A percentile compares a stretch with the other conserved stretches of the same genome.
These are phyloP conservation scores for Herpetospermum pedunculosum DNA, from an alignment of 306 rosid genomes.

Conservation along the genomic window DNA sequence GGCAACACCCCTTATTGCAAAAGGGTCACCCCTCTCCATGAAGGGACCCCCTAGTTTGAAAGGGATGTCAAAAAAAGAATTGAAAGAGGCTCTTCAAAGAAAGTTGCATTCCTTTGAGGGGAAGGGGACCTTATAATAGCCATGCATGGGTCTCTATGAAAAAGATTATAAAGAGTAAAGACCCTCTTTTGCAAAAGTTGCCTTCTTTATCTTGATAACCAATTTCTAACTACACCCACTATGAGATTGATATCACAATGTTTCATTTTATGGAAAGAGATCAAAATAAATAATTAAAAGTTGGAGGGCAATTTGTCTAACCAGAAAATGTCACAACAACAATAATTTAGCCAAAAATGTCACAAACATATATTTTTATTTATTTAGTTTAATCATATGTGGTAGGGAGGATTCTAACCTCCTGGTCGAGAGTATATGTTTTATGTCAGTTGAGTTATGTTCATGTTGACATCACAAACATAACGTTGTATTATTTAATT, in stretches of 20 bases:
- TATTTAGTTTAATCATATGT: no score
- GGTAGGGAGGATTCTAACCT: no score
- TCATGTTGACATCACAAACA: no score
- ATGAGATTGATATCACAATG: not conserved
- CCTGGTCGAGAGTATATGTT: no score
- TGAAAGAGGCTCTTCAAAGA: not conserved
- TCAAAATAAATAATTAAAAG: no score
- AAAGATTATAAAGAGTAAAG: not conserved
- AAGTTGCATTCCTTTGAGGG: conserved; percentile 3
- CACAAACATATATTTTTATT: no score
- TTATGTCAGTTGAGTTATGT: no score
- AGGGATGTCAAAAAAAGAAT: not conserved
- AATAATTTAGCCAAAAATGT: not conserved
- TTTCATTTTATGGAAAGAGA: not conserved
- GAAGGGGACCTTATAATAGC: not conserved
- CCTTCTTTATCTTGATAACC: not conserved
- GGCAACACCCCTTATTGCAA: not conserved
- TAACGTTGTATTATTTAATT: no score
- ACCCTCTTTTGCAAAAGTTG: not conserved
- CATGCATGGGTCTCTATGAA: not conserved
- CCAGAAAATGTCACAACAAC: not conserved
- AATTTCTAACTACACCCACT: not conserved
- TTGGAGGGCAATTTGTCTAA: not conserved
- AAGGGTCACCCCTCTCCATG: not conserved
- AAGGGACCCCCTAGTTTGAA: not conserved